Percentiles rank a stretch among this genome's conserved stretches.
Conservation (phyloP, 805 yeast species). For the Helenozyma rhizophorensis region DNA sequence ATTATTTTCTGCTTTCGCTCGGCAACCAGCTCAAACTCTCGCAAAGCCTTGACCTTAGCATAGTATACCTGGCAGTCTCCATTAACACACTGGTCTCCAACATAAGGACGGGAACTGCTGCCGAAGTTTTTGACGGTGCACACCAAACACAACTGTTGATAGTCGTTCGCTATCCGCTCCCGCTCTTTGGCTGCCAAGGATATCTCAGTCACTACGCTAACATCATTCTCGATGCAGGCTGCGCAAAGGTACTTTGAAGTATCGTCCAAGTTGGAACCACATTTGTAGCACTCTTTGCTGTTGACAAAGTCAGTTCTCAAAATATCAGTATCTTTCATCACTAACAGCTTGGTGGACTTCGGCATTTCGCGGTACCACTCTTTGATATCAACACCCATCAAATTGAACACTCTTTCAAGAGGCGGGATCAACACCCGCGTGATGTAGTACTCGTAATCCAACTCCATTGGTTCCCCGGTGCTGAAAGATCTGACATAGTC, state of each 20-base stretch:
- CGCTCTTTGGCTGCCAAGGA: slow-evolving; percentile 16
- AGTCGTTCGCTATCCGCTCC: slow-evolving; percentile 9
- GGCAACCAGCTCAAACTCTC: slow-evolving; percentile 2
- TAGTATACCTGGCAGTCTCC: slow-evolving; percentile 64
- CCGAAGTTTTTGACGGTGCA: slow-evolving; percentile 20
- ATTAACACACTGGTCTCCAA: slow-evolving; percentile 44
- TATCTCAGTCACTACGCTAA: slow-evolving; percentile 29
- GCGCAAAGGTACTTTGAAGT: slow-evolving; percentile 15
- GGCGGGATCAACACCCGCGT: slow-evolving; percentile 85
- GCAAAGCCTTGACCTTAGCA: slow-evolving; percentile 41
- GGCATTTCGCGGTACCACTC: slow-evolving; percentile 78
- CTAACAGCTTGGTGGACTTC: slow-evolving; percentile 12
- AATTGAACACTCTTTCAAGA: slow-evolving; percentile 72
- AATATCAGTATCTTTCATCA: slow-evolving; percentile 7
- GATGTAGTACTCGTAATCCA: slow-evolving; percentile 86
- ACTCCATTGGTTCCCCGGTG: slow-evolving; percentile 32
- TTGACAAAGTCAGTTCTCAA: slow-evolving; percentile 8
- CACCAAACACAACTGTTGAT: slow-evolving; percentile 14
- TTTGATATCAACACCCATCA: slow-evolving; percentile 75
- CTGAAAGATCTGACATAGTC: slow-evolving; percentile 48
- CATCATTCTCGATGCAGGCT: slow-evolving; percentile 25
- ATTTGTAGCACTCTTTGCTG: slow-evolving; percentile 9
- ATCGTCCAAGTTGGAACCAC: slow-evolving; percentile 8
- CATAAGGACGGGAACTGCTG: slow-evolving; percentile 4
- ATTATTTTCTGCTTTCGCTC: background rate